phyloP scores from a whole-genome alignment of 202 grass and related monocot genomes.

The Elaeis oleifera region DNA sequence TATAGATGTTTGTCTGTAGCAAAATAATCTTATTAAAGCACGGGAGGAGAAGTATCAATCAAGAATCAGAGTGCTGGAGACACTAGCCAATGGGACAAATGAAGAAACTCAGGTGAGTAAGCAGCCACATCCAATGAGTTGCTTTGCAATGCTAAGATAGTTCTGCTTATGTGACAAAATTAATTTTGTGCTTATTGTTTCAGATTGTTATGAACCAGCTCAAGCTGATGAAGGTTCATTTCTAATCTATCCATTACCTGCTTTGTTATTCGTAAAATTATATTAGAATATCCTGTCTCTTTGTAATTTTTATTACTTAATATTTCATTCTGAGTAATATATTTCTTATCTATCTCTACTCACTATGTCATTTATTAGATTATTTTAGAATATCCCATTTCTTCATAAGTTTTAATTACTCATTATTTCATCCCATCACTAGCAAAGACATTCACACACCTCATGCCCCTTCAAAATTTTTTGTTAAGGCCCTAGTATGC shows the following conservation, averaged over 20 bases:
- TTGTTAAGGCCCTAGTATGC: too few species aligned
- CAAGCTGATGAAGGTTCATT: conserved; percentile 51
- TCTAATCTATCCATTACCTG: neutral
- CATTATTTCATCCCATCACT: too few species aligned
- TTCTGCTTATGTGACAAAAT: conserved; percentile 3
- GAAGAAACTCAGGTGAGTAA: conserved; percentile 76
- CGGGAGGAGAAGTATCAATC: conserved; percentile 77
- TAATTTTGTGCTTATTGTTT: conserved; percentile 24
- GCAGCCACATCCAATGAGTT: neutral
- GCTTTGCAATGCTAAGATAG: neutral
- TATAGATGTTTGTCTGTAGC: conserved; percentile 41
- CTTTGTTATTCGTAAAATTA: too few species aligned
- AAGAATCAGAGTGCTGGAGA: conserved; percentile 79
- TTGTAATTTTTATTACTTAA: too few species aligned
- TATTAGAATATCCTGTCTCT: too few species aligned
- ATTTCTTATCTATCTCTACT: neutral
- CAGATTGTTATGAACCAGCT: conserved; percentile 65
- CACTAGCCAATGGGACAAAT: conserved; percentile 74
- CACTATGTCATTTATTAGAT: too few species aligned
- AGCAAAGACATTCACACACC: too few species aligned
- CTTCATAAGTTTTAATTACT: too few species aligned
- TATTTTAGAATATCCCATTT: too few species aligned
- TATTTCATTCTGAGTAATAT: too few species aligned
- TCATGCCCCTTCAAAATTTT: too few species aligned
- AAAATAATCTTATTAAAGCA: conserved; percentile 71